phyloP scores from a whole-genome alignment of 2,329 filamentous ascomycete species.

The Xylariomycetidae sp. region DNA sequence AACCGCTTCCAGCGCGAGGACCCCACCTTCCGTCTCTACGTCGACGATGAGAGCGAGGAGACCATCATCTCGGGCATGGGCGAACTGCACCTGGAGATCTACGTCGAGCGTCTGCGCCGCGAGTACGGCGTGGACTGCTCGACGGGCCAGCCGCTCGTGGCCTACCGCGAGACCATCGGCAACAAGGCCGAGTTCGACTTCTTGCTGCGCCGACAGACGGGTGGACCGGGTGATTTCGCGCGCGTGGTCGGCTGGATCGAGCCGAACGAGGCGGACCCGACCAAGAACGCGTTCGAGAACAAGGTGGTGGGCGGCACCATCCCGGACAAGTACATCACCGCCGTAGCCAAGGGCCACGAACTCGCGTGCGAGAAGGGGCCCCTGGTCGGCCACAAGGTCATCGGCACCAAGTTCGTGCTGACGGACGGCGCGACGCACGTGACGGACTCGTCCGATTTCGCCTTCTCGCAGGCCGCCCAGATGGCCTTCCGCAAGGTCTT shows the following conservation, averaged over 20 bases:
- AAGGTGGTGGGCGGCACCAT: conserved; percentile 86
- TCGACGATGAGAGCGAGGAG: conserved; percentile 87
- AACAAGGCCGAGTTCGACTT: conserved; percentile 80
- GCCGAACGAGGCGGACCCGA: conserved; percentile 65
- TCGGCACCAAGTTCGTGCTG: conserved; percentile 84
- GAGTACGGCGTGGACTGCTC: conserved; percentile 96
- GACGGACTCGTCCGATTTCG: conserved; percentile 94
- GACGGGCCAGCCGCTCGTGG: conserved; percentile 94
- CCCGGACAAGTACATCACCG: conserved; percentile 89
- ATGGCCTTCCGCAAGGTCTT: conserved; percentile 97
- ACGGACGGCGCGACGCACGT: conserved; percentile 96
- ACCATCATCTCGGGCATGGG: conserved; percentile 99
- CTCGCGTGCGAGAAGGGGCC: conserved; percentile 78
- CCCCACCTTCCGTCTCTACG: conserved; percentile 91
- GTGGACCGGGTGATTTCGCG: conserved; percentile 92
- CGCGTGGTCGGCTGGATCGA: conserved; percentile 90
- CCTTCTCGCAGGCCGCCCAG: conserved; percentile 91
- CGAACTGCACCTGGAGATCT: conserved; percentile 93
- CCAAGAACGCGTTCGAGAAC: conserved; percentile 77
- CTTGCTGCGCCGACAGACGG: conserved; percentile 89
- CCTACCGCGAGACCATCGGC: conserved; percentile 91
- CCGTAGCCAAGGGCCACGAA: conserved; percentile 93
- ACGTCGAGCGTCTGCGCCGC: conserved; percentile 91
- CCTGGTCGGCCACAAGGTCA: conserved; percentile 85
- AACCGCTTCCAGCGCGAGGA: conserved; percentile 98